A percentile compares a stretch with the other conserved stretches of the same genome.
Evolutionary conservation across 2,329 filamentous ascomycete species (phyloP).

Genomic region (Diplodia mutila): DNA sequence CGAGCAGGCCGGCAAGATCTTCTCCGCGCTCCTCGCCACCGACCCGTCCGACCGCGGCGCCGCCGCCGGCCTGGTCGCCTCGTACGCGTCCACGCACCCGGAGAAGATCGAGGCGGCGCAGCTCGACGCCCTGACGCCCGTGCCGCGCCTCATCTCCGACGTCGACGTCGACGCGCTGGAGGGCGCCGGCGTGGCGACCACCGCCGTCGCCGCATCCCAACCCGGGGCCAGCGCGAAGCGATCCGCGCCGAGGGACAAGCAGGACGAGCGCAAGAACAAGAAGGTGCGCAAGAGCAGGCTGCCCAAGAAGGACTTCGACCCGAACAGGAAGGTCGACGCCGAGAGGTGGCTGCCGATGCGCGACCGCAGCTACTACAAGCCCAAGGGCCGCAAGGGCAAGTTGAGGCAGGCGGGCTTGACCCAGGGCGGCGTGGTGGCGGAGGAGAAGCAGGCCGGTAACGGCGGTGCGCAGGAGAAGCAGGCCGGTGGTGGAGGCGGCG

Average conservation of each 20-base stretch:
- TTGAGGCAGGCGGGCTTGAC: conserved; percentile 72
- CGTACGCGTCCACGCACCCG: conserved; percentile 67
- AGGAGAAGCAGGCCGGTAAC: conserved; percentile 55
- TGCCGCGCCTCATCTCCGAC: conserved; percentile 63
- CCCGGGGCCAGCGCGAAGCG: conserved; percentile 44
- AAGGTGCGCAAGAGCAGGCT: conserved; percentile 63
- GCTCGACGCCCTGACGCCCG: conserved; percentile 61
- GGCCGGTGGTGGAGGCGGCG: conserved; percentile 32
- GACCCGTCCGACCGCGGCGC: conserved; percentile 71
- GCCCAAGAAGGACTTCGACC: conserved; percentile 76
- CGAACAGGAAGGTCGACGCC: conserved; percentile 79
- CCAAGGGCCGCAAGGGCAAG: conserved; percentile 91
- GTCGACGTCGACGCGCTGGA: conserved; percentile 67
- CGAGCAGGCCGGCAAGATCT: conserved; percentile 74
- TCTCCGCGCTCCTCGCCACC: conserved; percentile 69
- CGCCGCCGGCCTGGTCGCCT: conserved; percentile 83
- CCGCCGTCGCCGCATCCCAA: conserved; percentile 32
- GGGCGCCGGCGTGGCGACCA: conserved; percentile 64
- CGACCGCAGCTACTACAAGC: conserved; percentile 84
- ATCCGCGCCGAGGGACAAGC: conserved; percentile 44
- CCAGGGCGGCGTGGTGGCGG: conserved; percentile 80
- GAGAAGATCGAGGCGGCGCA: conserved; percentile 58
- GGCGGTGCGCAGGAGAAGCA: conserved; percentile 34
- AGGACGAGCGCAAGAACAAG: conserved; percentile 64
- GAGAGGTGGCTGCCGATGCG: conserved; percentile 92